Percentiles rank a stretch among this genome's conserved stretches.
Conservation (phyloP, 257 asterid species). For the Solanum paucissectum region DNA sequence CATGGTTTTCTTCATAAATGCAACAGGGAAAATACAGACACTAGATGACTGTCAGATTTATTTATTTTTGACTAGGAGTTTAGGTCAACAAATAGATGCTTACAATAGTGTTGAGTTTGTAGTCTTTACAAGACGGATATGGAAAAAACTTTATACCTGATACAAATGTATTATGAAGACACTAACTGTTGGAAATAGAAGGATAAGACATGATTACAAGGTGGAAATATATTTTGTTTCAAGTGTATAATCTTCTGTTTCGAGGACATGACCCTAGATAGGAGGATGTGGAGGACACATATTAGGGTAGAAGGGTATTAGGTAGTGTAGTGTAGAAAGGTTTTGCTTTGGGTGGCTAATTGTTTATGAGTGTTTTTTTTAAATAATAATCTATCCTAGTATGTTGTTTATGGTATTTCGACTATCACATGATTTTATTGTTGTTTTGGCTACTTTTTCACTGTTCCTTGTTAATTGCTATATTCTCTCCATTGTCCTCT, state of each 20-base stretch:
- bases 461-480: neutral
- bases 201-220: neutral
- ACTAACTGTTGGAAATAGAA: neutral
- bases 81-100: neutral
- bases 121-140: neutral
- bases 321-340: neutral
- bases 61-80: neutral
- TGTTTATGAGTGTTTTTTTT: neutral
- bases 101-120: neutral
- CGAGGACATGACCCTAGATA: neutral
- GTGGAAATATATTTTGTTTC: neutral
- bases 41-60: neutral
- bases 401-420: neutral
- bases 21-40: neutral
- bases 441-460: neutral
- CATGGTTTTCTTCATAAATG: neutral
- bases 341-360: neutral
- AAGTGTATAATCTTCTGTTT: neutral
- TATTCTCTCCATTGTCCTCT: neutral
- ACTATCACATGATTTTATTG: neutral
- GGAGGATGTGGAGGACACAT: neutral
- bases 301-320: neutral
- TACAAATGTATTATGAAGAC: neutral
- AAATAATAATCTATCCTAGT: neutral
- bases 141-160: neutral